Conservation (phyloP, 2,329 filamentous ascomycete species). For the Davidsoniella virescens region DNA sequence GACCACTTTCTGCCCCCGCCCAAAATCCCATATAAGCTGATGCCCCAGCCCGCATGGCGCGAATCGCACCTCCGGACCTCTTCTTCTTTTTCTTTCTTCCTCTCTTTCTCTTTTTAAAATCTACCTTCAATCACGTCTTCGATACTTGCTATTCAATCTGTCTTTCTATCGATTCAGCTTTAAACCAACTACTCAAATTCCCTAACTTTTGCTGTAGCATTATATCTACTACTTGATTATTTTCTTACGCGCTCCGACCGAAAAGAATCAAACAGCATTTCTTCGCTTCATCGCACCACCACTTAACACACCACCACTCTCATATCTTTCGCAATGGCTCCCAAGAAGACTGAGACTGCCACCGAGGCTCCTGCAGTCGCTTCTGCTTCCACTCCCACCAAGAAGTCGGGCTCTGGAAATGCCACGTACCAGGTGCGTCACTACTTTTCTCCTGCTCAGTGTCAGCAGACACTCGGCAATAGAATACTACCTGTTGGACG, state of each 20-base stretch:
- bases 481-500: neutral
- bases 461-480: too few species aligned
- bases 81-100: slow-evolving; percentile 16
- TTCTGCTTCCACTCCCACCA: slow-evolving; percentile 23
- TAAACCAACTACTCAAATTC: neutral
- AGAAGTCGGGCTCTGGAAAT: slow-evolving; percentile 34
- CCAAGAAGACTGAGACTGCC: slow-evolving; percentile 35
- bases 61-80: slow-evolving; percentile 19
- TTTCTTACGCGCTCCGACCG: neutral
- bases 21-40: slow-evolving; percentile 42
- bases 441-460: neutral
- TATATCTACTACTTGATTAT: neutral
- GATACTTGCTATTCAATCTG: neutral
- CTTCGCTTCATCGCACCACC: neutral
- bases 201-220: slow-evolving; percentile 5
- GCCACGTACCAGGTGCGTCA: slow-evolving; percentile 42
- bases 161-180: neutral
- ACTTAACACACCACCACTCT: neutral
- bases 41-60: slow-evolving; percentile 33
- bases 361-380: slow-evolving; percentile 18
- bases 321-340: slow-evolving; percentile 32
- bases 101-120: slow-evolving; percentile 16
- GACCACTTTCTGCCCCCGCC: slow-evolving; percentile 35
- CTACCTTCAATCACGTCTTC: slow-evolving; percentile 16
- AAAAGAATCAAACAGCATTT: too few species aligned